These are phyloP conservation scores for Saturnispora galanensis DNA, from an alignment of 805 yeast genomes.

Conservation along the genomic window DNA sequence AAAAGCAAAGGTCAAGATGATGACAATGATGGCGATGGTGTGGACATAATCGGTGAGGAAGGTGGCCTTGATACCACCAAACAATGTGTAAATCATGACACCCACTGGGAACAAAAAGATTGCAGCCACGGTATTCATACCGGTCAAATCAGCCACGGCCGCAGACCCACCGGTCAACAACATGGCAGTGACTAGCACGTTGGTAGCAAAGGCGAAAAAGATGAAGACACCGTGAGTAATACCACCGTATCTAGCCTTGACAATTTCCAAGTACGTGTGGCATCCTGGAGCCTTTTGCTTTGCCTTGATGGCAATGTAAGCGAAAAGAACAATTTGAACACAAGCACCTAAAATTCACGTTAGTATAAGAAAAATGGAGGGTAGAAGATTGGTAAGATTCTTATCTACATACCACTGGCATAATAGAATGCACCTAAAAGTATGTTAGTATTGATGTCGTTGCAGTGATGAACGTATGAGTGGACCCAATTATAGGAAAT, in stretches of 20 bases:
- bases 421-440: constrained; percentile 56
- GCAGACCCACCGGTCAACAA: constrained; percentile 86
- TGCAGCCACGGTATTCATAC: constrained; percentile 69
- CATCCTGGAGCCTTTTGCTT: constrained; percentile 86
- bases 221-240: constrained; percentile 58
- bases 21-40: constrained; percentile 70
- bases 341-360: constrained; percentile 37
- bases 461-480: too few species aligned
- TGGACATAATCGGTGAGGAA: constrained; percentile 72
- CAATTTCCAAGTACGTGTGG: constrained; percentile 82
- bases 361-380: too few species aligned
- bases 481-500: too few species aligned
- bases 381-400: too few species aligned
- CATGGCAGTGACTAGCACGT: constrained; percentile 88
- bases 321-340: constrained; percentile 78
- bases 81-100: constrained; percentile 61
- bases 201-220: constrained; percentile 80
- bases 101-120: constrained; percentile 77
- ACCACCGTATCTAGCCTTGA: constrained; percentile 73
- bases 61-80: constrained; percentile 79
- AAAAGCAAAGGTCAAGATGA: constrained; percentile 75
- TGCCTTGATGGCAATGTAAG: constrained; percentile 79
- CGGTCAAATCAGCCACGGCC: constrained; percentile 69
- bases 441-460: too few species aligned
- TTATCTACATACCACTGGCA: constrained; percentile 52